Evolutionary conservation across 441 rosid genomes (phyloP).

Genomic region (Brassica balearica): DNA sequence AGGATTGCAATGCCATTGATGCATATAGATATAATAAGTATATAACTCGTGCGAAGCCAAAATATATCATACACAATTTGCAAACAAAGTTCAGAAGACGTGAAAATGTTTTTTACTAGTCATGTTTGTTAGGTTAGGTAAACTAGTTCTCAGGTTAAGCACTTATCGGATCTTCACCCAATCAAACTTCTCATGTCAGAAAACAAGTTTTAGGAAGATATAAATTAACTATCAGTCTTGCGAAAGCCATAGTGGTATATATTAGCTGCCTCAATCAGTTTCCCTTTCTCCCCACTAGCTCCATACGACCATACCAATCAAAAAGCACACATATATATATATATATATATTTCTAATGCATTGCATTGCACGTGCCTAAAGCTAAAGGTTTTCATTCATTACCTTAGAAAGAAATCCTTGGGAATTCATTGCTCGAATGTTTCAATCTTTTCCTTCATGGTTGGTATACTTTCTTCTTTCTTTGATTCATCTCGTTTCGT

Average conservation of each 20-base stretch:
- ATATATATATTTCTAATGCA: neutral
- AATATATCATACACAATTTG: neutral
- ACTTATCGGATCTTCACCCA: neutral
- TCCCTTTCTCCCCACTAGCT: neutral
- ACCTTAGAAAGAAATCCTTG: neutral
- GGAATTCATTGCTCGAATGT: neutral
- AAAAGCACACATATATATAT: neutral
- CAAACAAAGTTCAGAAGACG: neutral
- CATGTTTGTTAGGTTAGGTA: neutral
- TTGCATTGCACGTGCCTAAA: neutral
- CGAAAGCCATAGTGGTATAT: neutral
- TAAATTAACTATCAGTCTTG: neutral
- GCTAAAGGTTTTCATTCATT: neutral
- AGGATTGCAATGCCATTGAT: neutral
- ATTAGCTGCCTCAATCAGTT: neutral
- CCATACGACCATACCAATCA: neutral
- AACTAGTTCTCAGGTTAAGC: neutral
- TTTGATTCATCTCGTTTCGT: neutral
- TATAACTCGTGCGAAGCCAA: neutral
- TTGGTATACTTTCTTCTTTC: constrained; percentile 1
- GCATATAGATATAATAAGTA: neutral
- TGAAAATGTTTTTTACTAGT: neutral
- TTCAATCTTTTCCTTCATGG: neutral
- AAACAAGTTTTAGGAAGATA: neutral
- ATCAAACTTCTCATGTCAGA: neutral